Base-by-base conservation (phyloP, 2,329 filamentous ascomycete species). In the Septoria linicola region DNA sequence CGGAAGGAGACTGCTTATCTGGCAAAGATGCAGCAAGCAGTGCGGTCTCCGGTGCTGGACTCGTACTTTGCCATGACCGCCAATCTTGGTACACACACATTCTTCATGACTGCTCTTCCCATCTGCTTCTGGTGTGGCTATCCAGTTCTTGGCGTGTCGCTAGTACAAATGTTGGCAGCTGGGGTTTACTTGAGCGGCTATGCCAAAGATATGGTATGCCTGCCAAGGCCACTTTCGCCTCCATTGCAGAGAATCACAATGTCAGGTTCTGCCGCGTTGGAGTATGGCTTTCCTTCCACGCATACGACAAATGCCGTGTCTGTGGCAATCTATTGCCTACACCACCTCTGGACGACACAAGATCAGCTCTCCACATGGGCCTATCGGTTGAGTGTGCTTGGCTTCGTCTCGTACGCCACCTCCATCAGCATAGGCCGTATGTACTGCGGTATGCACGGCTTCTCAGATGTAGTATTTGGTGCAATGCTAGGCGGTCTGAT, bases 361-460 rank as follows among this genome's bases (percentile, higher is more conserved):
- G 82, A 84, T 49, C 75, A 80, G 14, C 74, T 88, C 47, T 60
- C 58, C 6, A 53, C 51, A 72, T 79, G 25, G 73, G 81, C 2
- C 73, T 79, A 65, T 56, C 55, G 34, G 21, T 14, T 64, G 10
- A 51, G 62, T 8, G 53, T 57, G 3, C 56, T 84, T 3, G 70
- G 88, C 4, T 84, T 86, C 34, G 95, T 93, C 69, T 85, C 89
- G 61, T 99, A 97, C 67, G 89, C 88, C 27, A 73, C 82, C 10
- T 96, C 92, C 20, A 97, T 99, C 65, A 81, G 96, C 34, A 75
- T 97, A 56, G 93, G 93, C 4, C 84, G 93, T 16, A 76, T 99
- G 30, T 97, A 99, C 74, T 99, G 93, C 67, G 93, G 93, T 55
- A 99, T 99, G 93, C 93, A 99, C 72, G 93, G 93, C 8, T 96